Conservation (phyloP, 352 stramenopile species). For the Thraustochytrium striatum region DNA sequence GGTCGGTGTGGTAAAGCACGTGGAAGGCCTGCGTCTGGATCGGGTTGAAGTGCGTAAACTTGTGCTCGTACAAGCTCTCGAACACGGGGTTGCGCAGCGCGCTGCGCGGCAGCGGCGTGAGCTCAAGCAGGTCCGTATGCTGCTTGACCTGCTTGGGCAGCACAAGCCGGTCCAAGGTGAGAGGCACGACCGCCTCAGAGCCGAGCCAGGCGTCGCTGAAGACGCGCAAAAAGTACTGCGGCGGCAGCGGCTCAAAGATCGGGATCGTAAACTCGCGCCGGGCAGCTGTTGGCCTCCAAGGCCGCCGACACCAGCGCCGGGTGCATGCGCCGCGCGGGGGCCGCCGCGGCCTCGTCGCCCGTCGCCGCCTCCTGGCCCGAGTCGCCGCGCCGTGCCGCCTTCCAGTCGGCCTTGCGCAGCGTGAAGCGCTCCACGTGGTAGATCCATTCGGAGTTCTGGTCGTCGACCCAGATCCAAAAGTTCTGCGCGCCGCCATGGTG, state of each 20-base stretch:
- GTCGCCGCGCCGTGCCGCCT: slow-evolving; percentile 48
- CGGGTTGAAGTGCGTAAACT: slow-evolving; percentile 71
- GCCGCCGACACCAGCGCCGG: slow-evolving; percentile 9
- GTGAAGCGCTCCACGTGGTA: slow-evolving; percentile 87
- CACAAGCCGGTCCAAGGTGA: slow-evolving; percentile 67
- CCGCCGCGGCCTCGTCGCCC: slow-evolving; percentile 49
- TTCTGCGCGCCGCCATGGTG: slow-evolving; percentile 71
- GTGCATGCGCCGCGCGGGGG: slow-evolving; percentile 55
- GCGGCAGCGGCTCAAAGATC: slow-evolving; percentile 82
- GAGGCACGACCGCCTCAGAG: slow-evolving; percentile 77
- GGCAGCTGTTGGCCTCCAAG: slow-evolving; percentile 8
- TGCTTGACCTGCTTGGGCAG: slow-evolving; percentile 61
- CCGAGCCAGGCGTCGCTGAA: slow-evolving; percentile 94
- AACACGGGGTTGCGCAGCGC: slow-evolving; percentile 84
- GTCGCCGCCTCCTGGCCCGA: slow-evolving; percentile 62
- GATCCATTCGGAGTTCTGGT: slow-evolving; percentile 80
- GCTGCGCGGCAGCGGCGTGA: slow-evolving; percentile 87
- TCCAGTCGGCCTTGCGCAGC: slow-evolving; percentile 70
- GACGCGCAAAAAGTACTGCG: slow-evolving; percentile 90
- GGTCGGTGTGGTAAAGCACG: slow-evolving; percentile 51
- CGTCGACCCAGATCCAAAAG: slow-evolving; percentile 98
- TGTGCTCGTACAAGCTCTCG: slow-evolving; percentile 54
- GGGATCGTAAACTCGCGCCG: slow-evolving; percentile 85
- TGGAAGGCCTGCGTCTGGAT: slow-evolving; percentile 89
- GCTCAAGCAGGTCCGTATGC: slow-evolving; percentile 82